Evolutionary conservation across 2,329 filamentous ascomycete species (phyloP).

Genomic region (Amauroascus verrucosus): DNA sequence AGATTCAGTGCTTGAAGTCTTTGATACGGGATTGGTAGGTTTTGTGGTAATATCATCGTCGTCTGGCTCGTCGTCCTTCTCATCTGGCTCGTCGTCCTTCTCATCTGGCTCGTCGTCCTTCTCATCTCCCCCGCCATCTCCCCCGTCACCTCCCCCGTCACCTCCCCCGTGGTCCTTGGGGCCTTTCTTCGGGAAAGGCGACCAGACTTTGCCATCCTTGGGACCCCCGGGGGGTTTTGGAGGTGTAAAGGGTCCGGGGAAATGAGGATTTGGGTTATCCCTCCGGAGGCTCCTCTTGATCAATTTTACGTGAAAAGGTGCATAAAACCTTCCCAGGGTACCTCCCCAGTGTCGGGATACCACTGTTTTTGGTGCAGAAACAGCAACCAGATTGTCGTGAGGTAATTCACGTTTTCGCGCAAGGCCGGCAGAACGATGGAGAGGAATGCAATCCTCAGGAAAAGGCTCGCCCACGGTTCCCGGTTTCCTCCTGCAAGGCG

Average conservation of each 20-base stretch:
- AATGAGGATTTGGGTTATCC: background rate
- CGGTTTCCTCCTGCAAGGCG: background rate
- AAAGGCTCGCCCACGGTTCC: background rate
- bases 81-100: too few relatives aligned
- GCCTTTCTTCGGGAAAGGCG: too few relatives aligned
- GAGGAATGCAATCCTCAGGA: background rate
- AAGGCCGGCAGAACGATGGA: background rate
- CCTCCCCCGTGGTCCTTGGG: too few relatives aligned
- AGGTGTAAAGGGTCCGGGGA: too few relatives aligned
- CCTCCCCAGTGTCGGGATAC: background rate
- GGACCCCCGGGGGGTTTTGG: too few relatives aligned
- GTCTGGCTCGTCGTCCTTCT: background rate
- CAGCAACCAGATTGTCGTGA: background rate
- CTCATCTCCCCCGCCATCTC: background rate
- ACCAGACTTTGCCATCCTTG: too few relatives aligned
- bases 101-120: background rate
- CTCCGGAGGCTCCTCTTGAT: too few relatives aligned
- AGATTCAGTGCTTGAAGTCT: background rate
- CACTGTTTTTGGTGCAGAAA: background rate
- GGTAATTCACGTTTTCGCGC: background rate
- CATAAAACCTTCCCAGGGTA: too few relatives aligned
- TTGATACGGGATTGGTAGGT: background rate
- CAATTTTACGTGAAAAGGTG: too few relatives aligned
- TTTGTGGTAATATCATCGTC: background rate
- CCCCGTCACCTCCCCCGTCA: background rate